Evolutionary conservation across 2,329 filamentous ascomycete species (phyloP).

Genomic region (Ustulina deusta): DNA sequence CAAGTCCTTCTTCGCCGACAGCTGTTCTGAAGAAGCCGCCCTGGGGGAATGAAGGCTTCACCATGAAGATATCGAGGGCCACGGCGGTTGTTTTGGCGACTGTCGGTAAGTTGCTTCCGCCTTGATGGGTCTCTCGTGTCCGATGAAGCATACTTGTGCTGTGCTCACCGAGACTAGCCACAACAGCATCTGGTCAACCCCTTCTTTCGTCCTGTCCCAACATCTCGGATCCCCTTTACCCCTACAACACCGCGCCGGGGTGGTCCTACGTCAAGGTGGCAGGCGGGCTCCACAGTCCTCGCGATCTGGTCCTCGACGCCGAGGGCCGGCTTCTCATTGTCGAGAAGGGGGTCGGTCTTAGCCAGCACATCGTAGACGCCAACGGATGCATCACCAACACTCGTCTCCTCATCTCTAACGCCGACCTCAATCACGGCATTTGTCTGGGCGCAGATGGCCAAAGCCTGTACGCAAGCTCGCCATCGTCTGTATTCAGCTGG

Average conservation of each 20-base stretch:
- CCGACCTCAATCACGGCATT: slow-evolving; percentile 57
- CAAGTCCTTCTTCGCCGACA: background rate
- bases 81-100: background rate
- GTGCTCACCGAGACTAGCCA: slow-evolving; percentile 13
- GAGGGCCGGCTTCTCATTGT: slow-evolving; percentile 47
- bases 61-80: slow-evolving; percentile 16
- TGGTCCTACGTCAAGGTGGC: slow-evolving; percentile 47
- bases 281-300: slow-evolving; percentile 42
- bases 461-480: slow-evolving; percentile 59
- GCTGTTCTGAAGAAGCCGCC: too few relatives aligned
- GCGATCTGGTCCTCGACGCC: slow-evolving; percentile 44
- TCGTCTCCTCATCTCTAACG: slow-evolving; percentile 39
- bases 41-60: background rate
- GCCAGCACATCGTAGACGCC: slow-evolving; percentile 46
- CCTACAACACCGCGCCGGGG: slow-evolving; percentile 42
- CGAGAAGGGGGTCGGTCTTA: slow-evolving; percentile 44
- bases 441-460: slow-evolving; percentile 53
- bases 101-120: slow-evolving; percentile 21
- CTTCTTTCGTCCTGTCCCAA: slow-evolving; percentile 39
- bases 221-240: slow-evolving; percentile 33
- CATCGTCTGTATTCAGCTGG: slow-evolving; percentile 65
- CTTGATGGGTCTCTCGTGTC: background rate
- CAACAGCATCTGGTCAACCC: slow-evolving; percentile 15
- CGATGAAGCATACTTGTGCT: background rate
- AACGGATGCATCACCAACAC: slow-evolving; percentile 46